These are phyloP conservation scores for Beauveria asiatica DNA, from an alignment of 2,329 filamentous ascomycete species.

Conservation along the genomic window DNA sequence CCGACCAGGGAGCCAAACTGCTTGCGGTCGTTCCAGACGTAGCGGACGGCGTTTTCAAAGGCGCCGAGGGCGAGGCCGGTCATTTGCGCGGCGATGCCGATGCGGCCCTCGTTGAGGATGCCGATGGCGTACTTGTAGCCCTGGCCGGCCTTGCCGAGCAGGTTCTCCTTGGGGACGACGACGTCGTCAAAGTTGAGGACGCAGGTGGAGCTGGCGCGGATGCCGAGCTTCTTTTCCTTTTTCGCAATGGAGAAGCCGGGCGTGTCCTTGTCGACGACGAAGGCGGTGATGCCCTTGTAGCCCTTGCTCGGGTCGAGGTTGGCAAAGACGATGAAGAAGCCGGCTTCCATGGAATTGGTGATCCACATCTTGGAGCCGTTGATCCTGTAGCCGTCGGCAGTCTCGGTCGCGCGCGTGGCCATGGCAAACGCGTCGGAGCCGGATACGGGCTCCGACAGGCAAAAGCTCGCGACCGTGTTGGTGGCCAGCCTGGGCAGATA, in stretches of 20 bases:
- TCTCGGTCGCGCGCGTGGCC: slow-evolving; percentile 81
- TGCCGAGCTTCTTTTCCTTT: slow-evolving; percentile 99
- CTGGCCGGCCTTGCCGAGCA: slow-evolving; percentile 80
- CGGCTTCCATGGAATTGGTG: slow-evolving; percentile 90
- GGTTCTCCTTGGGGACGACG: slow-evolving; percentile 75
- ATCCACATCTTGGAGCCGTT: slow-evolving; percentile 99
- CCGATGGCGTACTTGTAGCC: slow-evolving; percentile 98
- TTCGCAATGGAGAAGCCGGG: slow-evolving; percentile 92
- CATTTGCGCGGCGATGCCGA: slow-evolving; percentile 98
- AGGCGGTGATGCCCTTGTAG: slow-evolving; percentile 95
- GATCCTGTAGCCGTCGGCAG: slow-evolving; percentile 74
- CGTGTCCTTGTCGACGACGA: slow-evolving; percentile 83
- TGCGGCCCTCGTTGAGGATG: slow-evolving; percentile 89
- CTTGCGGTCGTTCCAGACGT: slow-evolving; percentile 97
- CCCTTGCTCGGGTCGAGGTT: slow-evolving; percentile 88
- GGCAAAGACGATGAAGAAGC: slow-evolving; percentile 95
- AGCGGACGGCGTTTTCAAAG: slow-evolving; percentile 85
- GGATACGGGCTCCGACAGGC: slow-evolving; percentile 83
- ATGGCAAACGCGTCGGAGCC: slow-evolving; percentile 95
- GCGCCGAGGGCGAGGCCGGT: slow-evolving; percentile 90
- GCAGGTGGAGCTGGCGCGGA: slow-evolving; percentile 91
- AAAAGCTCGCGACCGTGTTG: slow-evolving; percentile 84
- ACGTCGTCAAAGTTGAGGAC: slow-evolving; percentile 98
- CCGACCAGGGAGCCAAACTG: slow-evolving; percentile 92
- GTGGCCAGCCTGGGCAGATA: slow-evolving; percentile 88